Conservation (phyloP, 495 filamentous ascomycete genomes). For the Cercophora sp. region DNA sequence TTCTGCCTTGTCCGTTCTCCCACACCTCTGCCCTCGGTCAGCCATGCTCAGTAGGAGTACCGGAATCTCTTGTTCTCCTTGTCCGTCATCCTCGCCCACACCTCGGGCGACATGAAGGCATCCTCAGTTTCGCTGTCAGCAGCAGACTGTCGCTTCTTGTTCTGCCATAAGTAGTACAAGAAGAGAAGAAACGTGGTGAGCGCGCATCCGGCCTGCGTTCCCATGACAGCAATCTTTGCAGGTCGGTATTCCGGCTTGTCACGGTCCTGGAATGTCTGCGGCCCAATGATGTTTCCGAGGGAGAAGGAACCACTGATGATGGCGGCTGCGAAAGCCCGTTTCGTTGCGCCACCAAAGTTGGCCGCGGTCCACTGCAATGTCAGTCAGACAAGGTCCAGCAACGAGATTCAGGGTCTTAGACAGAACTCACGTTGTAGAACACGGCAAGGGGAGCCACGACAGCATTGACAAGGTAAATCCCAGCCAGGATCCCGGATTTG, state of each 20-base stretch:
- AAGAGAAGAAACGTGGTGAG: constrained; percentile 31
- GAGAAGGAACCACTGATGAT: constrained; percentile 57
- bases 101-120: constrained; percentile 28
- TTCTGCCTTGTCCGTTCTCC: too few relatives aligned
- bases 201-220: constrained; percentile 31
- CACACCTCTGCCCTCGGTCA: too few relatives aligned
- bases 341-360: constrained; percentile 36
- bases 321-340: constrained; percentile 42
- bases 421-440: constrained; percentile 34
- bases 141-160: constrained; percentile 25
- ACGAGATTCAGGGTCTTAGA: background rate
- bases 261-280: constrained; percentile 59
- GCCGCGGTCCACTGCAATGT: constrained; percentile 34
- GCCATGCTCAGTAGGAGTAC: constrained; percentile 34
- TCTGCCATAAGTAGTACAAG: constrained; percentile 35
- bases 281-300: constrained; percentile 64
- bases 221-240: constrained; percentile 57
- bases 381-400: too few relatives aligned
- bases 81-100: constrained; percentile 34
- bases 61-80: constrained; percentile 38
- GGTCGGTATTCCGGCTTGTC: constrained; percentile 59
- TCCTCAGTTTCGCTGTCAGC: constrained; percentile 25
- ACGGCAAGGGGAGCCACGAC: constrained; percentile 49
- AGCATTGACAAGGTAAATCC: constrained; percentile 61
- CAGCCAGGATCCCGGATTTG: constrained; percentile 50